Percentiles rank a stretch among this genome's conserved stretches.
Evolutionary conservation across 139 green algal genomes (phyloP).

Genomic region (Tetratostichococcus sp.): DNA sequence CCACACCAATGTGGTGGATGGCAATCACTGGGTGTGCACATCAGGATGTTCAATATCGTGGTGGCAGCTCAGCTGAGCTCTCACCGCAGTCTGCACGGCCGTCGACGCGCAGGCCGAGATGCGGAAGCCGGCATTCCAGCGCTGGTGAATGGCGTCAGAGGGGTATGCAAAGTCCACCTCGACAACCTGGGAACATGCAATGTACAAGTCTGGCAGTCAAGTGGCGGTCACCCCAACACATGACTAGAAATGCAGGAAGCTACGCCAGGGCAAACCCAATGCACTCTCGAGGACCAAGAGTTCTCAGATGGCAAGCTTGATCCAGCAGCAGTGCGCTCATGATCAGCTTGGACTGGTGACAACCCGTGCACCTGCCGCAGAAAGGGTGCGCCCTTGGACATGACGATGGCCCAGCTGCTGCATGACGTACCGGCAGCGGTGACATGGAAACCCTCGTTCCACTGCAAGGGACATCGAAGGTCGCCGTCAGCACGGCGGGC

Average conservation of each 20-base stretch:
- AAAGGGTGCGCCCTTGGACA: slow-evolving; percentile 68
- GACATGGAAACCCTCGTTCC: slow-evolving; percentile 78
- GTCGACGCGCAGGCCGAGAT: slow-evolving; percentile 73
- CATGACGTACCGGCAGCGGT: slow-evolving; percentile 64
- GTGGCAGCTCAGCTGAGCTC: too few relatives aligned
- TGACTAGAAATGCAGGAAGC: too few relatives aligned
- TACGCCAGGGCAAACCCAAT: too few relatives aligned
- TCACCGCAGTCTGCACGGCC: slow-evolving; percentile 65
- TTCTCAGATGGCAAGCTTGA: too few relatives aligned
- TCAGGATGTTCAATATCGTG: too few relatives aligned
- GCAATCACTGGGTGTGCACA: too few relatives aligned
- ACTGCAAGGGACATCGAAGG: slow-evolving; percentile 23
- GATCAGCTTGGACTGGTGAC: too few relatives aligned
- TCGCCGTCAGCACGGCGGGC: too few relatives aligned
- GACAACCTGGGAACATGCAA: slow-evolving; percentile 32
- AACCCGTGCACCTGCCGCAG: slow-evolving; percentile 62
- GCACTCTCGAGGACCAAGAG: too few relatives aligned
- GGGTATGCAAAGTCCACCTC: slow-evolving; percentile 86
- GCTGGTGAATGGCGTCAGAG: slow-evolving; percentile 71
- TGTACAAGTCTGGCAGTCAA: background rate
- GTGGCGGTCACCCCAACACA: too few relatives aligned
- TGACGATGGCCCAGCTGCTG: slow-evolving; percentile 73
- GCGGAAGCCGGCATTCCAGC: slow-evolving; percentile 66
- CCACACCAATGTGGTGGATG: too few relatives aligned
- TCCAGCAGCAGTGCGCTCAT: too few relatives aligned